Evolutionary conservation across 2,329 filamentous ascomycete genomes (phyloP).

Genomic region (Huntiella omanensis): DNA sequence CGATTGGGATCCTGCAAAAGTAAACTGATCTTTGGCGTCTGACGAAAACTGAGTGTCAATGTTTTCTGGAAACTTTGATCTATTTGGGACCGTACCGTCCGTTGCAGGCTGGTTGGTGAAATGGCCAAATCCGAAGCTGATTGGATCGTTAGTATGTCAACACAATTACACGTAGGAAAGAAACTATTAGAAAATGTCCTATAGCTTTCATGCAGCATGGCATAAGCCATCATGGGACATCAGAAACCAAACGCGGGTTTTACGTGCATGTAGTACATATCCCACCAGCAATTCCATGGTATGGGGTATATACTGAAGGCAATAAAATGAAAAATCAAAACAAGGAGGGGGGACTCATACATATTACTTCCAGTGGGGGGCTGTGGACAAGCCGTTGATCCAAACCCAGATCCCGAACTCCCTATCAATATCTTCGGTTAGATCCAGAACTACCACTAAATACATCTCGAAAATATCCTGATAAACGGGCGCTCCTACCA

Average conservation of each 20-base stretch:
- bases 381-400: background rate
- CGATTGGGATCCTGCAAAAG: conserved; percentile 3
- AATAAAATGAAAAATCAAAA: background rate
- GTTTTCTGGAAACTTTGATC: conserved; percentile 24
- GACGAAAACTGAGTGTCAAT: conserved; percentile 38
- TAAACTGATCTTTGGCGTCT: conserved; percentile 5
- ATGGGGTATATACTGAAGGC: background rate
- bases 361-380: conserved; percentile 1
- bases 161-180: too few relatives aligned
- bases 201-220: too few relatives aligned
- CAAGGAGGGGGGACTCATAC: conserved; percentile 1
- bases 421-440: conserved; percentile 4
- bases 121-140: conserved; percentile 7
- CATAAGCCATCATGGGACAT: too few relatives aligned
- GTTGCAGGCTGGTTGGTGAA: conserved; percentile 6
- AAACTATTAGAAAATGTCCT: too few relatives aligned
- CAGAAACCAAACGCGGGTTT: too few relatives aligned
- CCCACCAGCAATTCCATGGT: too few relatives aligned
- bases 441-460: conserved; percentile 3
- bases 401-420: background rate
- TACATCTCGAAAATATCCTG: conserved; percentile 3
- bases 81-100: conserved; percentile 13
- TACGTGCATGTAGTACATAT: too few relatives aligned
- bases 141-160: too few relatives aligned
- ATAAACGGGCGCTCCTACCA: conserved; percentile 3